phyloP scores from a whole-genome alignment of 768 basidiomycete genomes.

The Boletus rex-veris region DNA sequence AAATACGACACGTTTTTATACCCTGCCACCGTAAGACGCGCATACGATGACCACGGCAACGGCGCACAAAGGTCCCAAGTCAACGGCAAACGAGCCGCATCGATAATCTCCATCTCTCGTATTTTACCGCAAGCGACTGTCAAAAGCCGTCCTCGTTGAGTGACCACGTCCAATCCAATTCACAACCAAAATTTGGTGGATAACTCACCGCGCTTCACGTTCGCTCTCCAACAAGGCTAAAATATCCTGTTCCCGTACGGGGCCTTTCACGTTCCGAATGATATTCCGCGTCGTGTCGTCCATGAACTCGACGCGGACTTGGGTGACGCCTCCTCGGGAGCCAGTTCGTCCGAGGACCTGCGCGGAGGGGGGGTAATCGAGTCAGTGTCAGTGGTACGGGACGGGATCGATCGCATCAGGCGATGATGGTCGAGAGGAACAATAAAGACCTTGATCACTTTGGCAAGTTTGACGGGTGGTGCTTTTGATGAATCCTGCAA shows the following conservation, averaged over 20 bases:
- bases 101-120: background rate
- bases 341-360: constrained; percentile 98
- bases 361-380: too few species aligned
- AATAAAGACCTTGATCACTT: constrained; percentile 82
- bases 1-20: background rate
- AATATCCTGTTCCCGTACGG: constrained; percentile 94
- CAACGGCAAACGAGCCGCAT: too few species aligned
- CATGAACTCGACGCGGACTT: constrained; percentile 99
- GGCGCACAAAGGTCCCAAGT: too few species aligned
- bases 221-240: constrained; percentile 96
- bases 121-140: constrained; percentile 24
- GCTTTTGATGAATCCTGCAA: constrained; percentile 79
- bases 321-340: constrained; percentile 97
- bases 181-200: background rate
- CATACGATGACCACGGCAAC: background rate
- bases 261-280: constrained; percentile 99
- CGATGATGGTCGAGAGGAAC: background rate
- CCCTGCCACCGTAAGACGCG: background rate
- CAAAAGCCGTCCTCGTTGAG: background rate
- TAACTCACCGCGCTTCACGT: constrained; percentile 93
- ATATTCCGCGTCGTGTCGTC: constrained; percentile 94
- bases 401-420: background rate
- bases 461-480: constrained; percentile 93
- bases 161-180: background rate
- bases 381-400: background rate